These are phyloP conservation scores for Bertia moriformis DNA, from an alignment of 2,329 filamentous ascomycete genomes.

Conservation along the genomic window DNA sequence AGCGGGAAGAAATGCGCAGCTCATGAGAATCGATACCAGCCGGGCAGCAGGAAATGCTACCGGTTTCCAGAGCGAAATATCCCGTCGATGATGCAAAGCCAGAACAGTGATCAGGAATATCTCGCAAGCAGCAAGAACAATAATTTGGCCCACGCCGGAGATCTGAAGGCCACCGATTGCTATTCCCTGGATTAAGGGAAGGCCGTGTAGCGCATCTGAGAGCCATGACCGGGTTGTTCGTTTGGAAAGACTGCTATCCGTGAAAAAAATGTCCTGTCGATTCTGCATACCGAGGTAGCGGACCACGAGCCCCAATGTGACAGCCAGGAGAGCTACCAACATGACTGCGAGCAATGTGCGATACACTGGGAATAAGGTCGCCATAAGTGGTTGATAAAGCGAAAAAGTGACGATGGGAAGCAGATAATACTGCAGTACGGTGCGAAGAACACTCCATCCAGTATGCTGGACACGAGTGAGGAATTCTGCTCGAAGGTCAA, in stretches of 20 bases:
- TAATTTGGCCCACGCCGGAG: slow-evolving; percentile 54
- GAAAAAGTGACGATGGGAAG: slow-evolving; percentile 47
- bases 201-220: background rate
- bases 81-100: no score
- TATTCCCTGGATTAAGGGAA: background rate
- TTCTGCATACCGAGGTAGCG: background rate
- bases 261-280: background rate
- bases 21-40: no score
- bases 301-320: background rate
- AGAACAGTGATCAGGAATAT: no score
- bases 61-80: no score
- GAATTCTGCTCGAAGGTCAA: slow-evolving; percentile 39
- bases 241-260: background rate
- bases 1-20: no score
- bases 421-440: slow-evolving; percentile 53
- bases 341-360: background rate
- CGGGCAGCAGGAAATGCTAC: no score
- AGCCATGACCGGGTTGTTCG: background rate
- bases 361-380: slow-evolving; percentile 11
- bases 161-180: slow-evolving; percentile 57
- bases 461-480: slow-evolving; percentile 46
- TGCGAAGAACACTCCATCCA: slow-evolving; percentile 25
- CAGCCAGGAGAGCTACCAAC: background rate
- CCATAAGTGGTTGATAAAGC: slow-evolving; percentile 50
- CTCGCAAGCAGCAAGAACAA: slow-evolving; percentile 52